Conservation (phyloP, 208 protist species). For the Leishmania tarentolae region DNA sequence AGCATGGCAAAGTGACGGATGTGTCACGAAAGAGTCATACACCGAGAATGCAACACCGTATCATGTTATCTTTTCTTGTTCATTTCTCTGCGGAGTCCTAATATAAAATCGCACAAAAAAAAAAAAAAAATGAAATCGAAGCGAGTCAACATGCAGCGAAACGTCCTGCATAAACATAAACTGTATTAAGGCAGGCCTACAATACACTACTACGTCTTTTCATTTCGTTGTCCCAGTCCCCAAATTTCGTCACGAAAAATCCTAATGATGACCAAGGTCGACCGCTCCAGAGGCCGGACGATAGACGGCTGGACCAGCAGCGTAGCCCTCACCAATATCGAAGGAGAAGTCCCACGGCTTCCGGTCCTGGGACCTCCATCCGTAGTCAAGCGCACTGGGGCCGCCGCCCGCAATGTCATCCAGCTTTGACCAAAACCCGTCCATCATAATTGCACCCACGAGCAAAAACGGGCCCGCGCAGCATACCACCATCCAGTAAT, state of each 20-base stretch:
- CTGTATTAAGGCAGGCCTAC: background rate
- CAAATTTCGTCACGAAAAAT: background rate
- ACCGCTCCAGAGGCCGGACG: slow-evolving; percentile 79
- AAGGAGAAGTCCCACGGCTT: slow-evolving; percentile 92
- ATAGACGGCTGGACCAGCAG: slow-evolving; percentile 66
- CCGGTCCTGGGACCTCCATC: slow-evolving; percentile 69
- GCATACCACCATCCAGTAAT: slow-evolving; percentile 78
- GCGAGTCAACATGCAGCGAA: background rate
- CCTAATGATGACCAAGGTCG: slow-evolving; percentile 74
- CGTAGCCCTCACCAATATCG: slow-evolving; percentile 88
- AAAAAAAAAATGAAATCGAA: background rate
- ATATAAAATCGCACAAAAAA: background rate
- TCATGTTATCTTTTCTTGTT: background rate
- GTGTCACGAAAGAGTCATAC: too few relatives aligned
- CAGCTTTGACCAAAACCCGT: slow-evolving; percentile 84
- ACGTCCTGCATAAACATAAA: background rate
- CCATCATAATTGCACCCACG: slow-evolving; percentile 76
- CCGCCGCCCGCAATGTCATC: slow-evolving; percentile 84
- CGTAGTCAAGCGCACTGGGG: slow-evolving; percentile 75
- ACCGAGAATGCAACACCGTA: background rate
- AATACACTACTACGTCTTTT: background rate
- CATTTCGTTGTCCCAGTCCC: background rate
- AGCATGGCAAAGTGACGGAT: background rate
- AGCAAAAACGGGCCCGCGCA: slow-evolving; percentile 57
- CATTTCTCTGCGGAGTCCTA: background rate